Conservation (phyloP, 768 basidiomycete species). For the Leccinum truebloodii region DNA sequence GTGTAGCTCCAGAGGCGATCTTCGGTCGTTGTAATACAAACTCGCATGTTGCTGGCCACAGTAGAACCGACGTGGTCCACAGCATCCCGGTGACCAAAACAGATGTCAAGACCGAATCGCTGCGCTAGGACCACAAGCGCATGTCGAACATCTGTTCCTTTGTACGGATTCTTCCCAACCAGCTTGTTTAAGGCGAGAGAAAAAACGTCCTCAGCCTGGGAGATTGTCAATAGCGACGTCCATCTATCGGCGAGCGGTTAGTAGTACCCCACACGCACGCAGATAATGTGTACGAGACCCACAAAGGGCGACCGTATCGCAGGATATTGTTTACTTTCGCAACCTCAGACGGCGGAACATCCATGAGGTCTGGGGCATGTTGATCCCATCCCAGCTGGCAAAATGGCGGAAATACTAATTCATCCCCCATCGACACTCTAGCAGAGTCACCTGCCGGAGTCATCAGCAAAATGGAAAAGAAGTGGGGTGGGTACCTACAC, state of each 20-base stretch:
- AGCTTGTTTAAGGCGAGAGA: not conserved
- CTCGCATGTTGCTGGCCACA: not conserved
- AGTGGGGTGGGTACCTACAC: not conserved
- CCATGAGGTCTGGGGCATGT: not conserved
- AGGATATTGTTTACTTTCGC: not conserved
- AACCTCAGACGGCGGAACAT: not conserved
- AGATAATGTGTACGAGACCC: not conserved
- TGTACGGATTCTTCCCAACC: not conserved
- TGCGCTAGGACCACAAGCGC: constrained; percentile 8
- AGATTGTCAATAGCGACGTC: not conserved
- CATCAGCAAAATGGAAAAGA: not conserved
- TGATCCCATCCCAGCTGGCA: not conserved
- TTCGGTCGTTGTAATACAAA: not conserved
- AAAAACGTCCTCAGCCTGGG: not conserved
- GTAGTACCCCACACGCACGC: no score
- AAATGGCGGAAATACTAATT: not conserved
- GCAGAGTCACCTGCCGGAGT: not conserved
- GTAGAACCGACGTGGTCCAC: not conserved
- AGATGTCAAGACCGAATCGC: not conserved
- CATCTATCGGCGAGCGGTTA: not conserved
- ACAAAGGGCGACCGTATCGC: constrained; percentile 1
- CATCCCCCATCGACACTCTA: not conserved
- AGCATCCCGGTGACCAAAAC: not conserved
- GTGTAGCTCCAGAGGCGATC: not conserved
- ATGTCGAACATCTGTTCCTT: not conserved